A percentile compares a stretch with the other conserved stretches of the same genome.
phyloP scores from a whole-genome alignment of 352 stramenopile genomes.

The Pythium pyrilobum region DNA sequence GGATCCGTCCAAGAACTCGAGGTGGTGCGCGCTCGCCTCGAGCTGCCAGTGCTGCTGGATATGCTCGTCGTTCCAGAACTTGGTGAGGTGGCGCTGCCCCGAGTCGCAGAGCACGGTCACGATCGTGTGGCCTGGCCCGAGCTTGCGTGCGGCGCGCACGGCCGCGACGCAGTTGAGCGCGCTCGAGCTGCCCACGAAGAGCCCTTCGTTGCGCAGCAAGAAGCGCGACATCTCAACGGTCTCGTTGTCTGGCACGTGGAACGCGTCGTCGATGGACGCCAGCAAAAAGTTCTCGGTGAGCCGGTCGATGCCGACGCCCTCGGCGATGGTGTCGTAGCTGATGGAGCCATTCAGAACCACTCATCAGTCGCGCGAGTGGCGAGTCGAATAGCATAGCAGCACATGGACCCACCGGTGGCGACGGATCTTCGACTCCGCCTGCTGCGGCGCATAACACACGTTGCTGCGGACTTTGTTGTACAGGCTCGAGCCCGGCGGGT shows the following conservation, averaged over 20 bases:
- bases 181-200: constrained; percentile 93
- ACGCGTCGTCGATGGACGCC: constrained; percentile 86
- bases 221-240: constrained; percentile 97
- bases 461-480: constrained; percentile 95
- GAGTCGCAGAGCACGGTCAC: constrained; percentile 88
- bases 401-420: constrained; percentile 68
- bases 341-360: too few relatives aligned
- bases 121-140: constrained; percentile 77
- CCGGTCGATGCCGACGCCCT: constrained; percentile 97
- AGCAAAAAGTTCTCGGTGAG: constrained; percentile 95
- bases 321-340: constrained; percentile 96
- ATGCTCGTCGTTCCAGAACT: constrained; percentile 84
- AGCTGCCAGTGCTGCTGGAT: constrained; percentile 68
- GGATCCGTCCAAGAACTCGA: constrained; percentile 73
- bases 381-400: not conserved
- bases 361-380: too few relatives aligned
- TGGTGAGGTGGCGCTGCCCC: constrained; percentile 85
- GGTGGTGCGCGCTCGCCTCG: constrained; percentile 34
- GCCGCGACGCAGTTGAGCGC: constrained; percentile 84
- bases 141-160: constrained; percentile 59
- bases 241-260: constrained; percentile 92
- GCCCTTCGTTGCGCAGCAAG: constrained; percentile 92
- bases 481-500: constrained; percentile 95
- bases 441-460: constrained; percentile 94
- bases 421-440: constrained; percentile 89